Conservation (phyloP, 2,329 filamentous ascomycete genomes). For the Fusarium circinatum region DNA sequence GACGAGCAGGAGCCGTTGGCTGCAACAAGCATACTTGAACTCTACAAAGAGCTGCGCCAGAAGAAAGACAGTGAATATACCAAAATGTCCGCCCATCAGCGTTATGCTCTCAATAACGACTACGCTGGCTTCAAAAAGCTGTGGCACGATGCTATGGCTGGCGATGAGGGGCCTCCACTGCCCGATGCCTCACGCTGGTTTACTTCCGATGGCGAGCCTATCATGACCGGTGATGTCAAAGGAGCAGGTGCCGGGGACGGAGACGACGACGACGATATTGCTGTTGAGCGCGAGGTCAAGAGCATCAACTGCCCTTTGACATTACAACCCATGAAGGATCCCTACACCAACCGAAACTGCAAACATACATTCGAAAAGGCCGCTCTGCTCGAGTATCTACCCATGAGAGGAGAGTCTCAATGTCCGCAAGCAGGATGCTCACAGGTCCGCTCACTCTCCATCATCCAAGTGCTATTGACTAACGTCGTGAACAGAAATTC, state of each 20-base stretch:
- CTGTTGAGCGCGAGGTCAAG: conserved; percentile 70
- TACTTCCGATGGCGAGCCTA: conserved; percentile 56
- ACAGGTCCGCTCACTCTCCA: conserved; percentile 54
- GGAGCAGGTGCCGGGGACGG: conserved; percentile 51
- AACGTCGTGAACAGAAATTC: conserved; percentile 55
- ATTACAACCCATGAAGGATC: conserved; percentile 70
- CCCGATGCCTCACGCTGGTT: conserved; percentile 68
- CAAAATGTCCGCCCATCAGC: conserved; percentile 54
- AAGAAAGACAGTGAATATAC: conserved; percentile 56
- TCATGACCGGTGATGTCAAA: conserved; percentile 44
- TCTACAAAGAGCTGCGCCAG: conserved; percentile 51
- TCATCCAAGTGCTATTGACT: background rate
- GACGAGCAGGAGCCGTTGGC: conserved; percentile 40
- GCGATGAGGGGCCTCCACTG: conserved; percentile 60
- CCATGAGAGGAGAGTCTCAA: conserved; percentile 55
- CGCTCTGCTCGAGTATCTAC: conserved; percentile 68
- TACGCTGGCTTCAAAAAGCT: conserved; percentile 68
- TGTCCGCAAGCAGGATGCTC: conserved; percentile 75
- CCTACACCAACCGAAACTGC: conserved; percentile 73
- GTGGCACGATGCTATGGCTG: conserved; percentile 65
- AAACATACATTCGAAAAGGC: conserved; percentile 77
- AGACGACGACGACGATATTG: conserved; percentile 74
- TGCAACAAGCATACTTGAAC: conserved; percentile 42
- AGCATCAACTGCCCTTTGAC: conserved; percentile 78
- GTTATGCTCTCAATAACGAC: conserved; percentile 67